Evolutionary conservation across 129 eudicot genomes (phyloP).

Genomic region (Lactuca saligna): DNA sequence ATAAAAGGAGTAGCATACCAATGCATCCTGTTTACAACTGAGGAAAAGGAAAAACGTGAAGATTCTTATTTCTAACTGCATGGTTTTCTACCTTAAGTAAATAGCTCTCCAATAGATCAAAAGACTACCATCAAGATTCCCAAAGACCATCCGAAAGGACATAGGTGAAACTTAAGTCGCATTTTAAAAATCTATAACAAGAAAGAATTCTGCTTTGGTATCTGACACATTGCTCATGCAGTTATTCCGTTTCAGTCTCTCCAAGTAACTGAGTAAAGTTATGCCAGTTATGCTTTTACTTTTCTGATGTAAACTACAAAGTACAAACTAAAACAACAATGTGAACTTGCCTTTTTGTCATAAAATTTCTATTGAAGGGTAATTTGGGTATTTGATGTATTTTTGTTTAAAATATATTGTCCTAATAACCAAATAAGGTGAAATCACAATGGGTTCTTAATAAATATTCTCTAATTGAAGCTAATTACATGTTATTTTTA

Average conservation of each 20-base stretch:
- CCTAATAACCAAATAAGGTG: no score
- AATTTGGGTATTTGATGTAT: no score
- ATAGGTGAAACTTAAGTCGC: conserved; percentile 12
- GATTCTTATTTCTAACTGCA: conserved; percentile 4
- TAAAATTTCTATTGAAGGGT: neutral
- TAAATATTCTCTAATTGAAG: no score
- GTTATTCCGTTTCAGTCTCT: neutral
- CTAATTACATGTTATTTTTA: no score
- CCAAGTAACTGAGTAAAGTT: neutral
- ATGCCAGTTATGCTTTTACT: neutral
- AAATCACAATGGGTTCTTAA: no score
- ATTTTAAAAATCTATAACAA: neutral
- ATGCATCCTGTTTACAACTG: conserved; percentile 1
- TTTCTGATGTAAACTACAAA: neutral
- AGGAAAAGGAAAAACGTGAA: neutral
- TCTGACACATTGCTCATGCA: neutral
- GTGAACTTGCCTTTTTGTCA: neutral
- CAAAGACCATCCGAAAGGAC: neutral
- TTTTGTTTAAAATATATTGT: no score
- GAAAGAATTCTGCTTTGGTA: neutral
- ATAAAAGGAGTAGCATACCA: neutral
- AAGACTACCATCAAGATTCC: neutral
- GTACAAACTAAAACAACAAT: neutral
- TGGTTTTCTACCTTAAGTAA: neutral
- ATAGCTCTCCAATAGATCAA: neutral